A percentile compares a stretch with the other conserved stretches of the same genome.
Evolutionary conservation across 2,329 filamentous ascomycete genomes (phyloP).

Genomic region (Cladophialophora chaetospira): DNA sequence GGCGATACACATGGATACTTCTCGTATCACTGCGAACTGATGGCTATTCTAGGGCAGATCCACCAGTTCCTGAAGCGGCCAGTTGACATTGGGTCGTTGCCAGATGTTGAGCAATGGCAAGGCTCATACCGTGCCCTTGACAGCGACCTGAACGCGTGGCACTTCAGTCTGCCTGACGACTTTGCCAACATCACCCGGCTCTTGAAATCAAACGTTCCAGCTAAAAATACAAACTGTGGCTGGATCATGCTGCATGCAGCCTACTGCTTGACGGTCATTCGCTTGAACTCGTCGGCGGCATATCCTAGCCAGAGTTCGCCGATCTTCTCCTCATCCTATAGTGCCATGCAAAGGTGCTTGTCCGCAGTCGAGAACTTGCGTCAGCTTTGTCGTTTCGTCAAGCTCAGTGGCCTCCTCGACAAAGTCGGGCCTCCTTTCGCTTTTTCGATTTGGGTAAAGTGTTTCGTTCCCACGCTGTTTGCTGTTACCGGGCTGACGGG

Average conservation of each 20-base stretch:
- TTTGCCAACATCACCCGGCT: constrained; percentile 82
- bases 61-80: constrained; percentile 87
- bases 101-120: constrained; percentile 89
- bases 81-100: constrained; percentile 80
- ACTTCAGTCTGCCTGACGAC: constrained; percentile 77
- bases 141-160: constrained; percentile 76
- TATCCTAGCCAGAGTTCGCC: constrained; percentile 87
- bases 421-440: constrained; percentile 89
- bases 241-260: constrained; percentile 92
- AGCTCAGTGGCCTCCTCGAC: constrained; percentile 70
- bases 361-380: constrained; percentile 81
- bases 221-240: constrained; percentile 73
- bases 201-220: constrained; percentile 65
- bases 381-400: constrained; percentile 75
- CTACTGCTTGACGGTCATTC: constrained; percentile 87
- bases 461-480: not conserved
- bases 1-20: constrained; percentile 80
- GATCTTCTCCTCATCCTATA: constrained; percentile 87
- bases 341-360: constrained; percentile 79
- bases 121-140: constrained; percentile 83
- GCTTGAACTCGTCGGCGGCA: constrained; percentile 86
- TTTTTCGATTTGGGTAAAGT: constrained; percentile 76
- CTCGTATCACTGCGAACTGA: constrained; percentile 85
- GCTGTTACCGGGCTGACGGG: not conserved
- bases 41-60: constrained; percentile 83